Conservation (phyloP, 768 basidiomycete genomes). For the Phlebiopsis flavidoalba region DNA sequence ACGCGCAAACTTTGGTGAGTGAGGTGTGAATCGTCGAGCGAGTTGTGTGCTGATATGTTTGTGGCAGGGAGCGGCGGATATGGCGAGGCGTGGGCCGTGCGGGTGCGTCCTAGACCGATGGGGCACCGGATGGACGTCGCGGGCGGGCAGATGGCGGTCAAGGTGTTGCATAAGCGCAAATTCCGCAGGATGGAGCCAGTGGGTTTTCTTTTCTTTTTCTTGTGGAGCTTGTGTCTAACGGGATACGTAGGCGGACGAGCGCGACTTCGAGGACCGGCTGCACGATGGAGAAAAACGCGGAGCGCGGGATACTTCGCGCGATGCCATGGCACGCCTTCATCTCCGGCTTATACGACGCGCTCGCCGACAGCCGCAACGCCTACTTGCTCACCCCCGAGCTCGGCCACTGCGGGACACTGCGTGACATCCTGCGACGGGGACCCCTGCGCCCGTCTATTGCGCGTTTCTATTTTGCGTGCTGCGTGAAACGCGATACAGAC, state of each 20-base stretch:
- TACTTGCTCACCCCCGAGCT: conserved; percentile 48
- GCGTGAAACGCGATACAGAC: conserved; percentile 40
- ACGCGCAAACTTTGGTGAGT: conserved; percentile 1
- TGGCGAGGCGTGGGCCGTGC: neutral
- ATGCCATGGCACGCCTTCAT: conserved; percentile 55
- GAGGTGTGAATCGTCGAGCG: neutral
- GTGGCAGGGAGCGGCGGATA: neutral
- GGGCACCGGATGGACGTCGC: neutral
- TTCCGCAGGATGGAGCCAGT: neutral
- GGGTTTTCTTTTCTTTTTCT: neutral
- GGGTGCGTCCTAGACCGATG: neutral
- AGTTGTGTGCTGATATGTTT: neutral
- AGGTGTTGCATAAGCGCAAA: neutral
- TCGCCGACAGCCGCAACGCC: conserved; percentile 41
- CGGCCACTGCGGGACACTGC: conserved; percentile 40
- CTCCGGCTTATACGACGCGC: conserved; percentile 38
- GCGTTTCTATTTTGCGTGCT: conserved; percentile 53
- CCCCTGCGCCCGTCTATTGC: conserved; percentile 25
- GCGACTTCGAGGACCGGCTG: neutral
- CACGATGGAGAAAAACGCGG: conserved; percentile 25
- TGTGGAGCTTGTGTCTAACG: neutral
- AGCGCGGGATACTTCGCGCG: conserved; percentile 34
- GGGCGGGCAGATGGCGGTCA: neutral
- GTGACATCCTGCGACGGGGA: conserved; percentile 27
- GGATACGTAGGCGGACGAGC: neutral